Percentiles rank a stretch among this genome's conserved stretches.
These are phyloP conservation scores for Colletotrichum sp. DNA, from an alignment of 2,329 filamentous ascomycete genomes.

Conservation along the genomic window DNA sequence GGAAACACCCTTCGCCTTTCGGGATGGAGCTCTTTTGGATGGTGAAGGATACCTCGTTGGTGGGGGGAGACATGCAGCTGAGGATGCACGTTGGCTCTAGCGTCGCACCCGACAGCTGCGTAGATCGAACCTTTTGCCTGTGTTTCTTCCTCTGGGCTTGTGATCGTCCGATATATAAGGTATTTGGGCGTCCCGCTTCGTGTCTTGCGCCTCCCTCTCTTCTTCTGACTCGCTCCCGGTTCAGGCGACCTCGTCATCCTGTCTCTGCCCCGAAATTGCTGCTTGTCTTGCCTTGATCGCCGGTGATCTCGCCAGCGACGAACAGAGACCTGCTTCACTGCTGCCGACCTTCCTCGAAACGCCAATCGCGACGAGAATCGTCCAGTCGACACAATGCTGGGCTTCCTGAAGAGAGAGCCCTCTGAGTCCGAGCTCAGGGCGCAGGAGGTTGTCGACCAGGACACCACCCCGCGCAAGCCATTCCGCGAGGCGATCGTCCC, in stretches of 20 bases:
- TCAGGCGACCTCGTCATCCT: neutral
- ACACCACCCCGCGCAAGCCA: neutral
- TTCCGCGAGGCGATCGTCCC: conserved; percentile 49
- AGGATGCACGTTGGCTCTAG: neutral
- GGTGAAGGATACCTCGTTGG: neutral
- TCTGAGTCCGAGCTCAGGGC: neutral
- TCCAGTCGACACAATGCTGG: neutral
- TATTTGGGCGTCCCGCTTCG: neutral
- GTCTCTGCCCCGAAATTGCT: neutral
- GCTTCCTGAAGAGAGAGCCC: neutral
- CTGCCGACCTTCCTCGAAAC: neutral
- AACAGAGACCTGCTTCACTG: neutral
- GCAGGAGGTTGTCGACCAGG: neutral
- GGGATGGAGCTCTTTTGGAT: neutral
- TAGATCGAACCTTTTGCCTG: neutral
- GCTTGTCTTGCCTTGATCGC: neutral
- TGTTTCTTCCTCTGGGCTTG: neutral
- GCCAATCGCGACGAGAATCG: neutral
- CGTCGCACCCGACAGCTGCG: neutral
- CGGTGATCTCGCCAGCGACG: neutral
- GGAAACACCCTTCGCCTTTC: neutral
- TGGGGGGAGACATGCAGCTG: neutral
- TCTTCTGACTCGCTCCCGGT: neutral
- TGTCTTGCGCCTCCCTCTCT: neutral
- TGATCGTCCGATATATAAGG: conserved; percentile 15